These are phyloP conservation scores for Flueggea neowawraea DNA, from an alignment of 441 rosid species.

Conservation along the genomic window DNA sequence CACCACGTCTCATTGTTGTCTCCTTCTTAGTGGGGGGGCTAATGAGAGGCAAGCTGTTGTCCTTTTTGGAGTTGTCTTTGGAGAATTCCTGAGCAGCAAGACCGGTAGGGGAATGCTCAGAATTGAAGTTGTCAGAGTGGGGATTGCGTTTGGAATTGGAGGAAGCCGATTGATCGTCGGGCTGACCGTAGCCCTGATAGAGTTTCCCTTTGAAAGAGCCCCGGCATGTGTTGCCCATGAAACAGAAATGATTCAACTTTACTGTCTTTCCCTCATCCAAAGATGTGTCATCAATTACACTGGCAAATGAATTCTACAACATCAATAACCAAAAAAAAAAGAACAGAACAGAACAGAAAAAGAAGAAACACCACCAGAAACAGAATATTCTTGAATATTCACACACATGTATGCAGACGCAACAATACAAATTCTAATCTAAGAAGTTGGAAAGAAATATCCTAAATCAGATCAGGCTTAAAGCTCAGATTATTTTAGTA, in stretches of 20 bases:
- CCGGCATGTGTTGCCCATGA: conserved; percentile 90
- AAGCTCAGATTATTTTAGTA: too few species aligned
- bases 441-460: too few species aligned
- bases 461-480: too few species aligned
- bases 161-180: conserved; percentile 49
- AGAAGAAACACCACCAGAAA: too few species aligned
- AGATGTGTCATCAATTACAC: conserved; percentile 33
- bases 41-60: conserved; percentile 29
- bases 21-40: conserved; percentile 51
- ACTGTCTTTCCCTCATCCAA: conserved; percentile 47
- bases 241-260: conserved; percentile 32
- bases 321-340: conserved; percentile 9
- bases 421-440: too few species aligned
- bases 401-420: too few species aligned
- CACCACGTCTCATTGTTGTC: conserved; percentile 59
- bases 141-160: conserved; percentile 38
- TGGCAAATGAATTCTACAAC: conserved; percentile 11
- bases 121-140: conserved; percentile 34
- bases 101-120: conserved; percentile 43
- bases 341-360: too few species aligned
- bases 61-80: conserved; percentile 30
- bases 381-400: too few species aligned
- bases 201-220: conserved; percentile 59
- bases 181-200: conserved; percentile 68
- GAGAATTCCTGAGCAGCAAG: conserved; percentile 34